These are phyloP conservation scores for Cymodocea nodosa DNA, from an alignment of 116 monocot species.

Conservation along the genomic window DNA sequence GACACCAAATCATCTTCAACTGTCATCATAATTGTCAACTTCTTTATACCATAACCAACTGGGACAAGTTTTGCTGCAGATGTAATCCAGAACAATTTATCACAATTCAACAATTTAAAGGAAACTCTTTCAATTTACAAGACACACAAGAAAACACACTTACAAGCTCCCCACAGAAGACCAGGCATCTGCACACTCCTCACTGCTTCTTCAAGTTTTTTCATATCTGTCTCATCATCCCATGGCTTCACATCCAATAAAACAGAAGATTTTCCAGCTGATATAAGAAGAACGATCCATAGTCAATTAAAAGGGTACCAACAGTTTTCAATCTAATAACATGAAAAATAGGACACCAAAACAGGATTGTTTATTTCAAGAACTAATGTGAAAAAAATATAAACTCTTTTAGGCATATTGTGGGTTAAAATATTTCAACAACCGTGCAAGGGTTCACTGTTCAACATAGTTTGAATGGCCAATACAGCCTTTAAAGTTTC, in stretches of 20 bases:
- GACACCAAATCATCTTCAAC: slow-evolving; percentile 64
- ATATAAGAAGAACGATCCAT: not conserved
- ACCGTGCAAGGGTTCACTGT: too few relatives aligned
- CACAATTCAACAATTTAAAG: not conserved
- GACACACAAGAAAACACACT: not conserved
- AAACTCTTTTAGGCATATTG: too few relatives aligned
- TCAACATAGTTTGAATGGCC: too few relatives aligned
- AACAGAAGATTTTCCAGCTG: slow-evolving; percentile 69
- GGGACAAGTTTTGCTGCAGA: slow-evolving; percentile 47
- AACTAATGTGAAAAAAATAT: too few relatives aligned
- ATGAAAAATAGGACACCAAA: too few relatives aligned
- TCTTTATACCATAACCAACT: slow-evolving; percentile 79
- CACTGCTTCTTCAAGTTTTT: slow-evolving; percentile 61
- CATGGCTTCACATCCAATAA: slow-evolving; percentile 82
- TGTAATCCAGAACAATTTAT: not conserved
- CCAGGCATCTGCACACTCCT: slow-evolving; percentile 43
- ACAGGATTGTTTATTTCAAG: too few relatives aligned
- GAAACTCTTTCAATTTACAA: not conserved
- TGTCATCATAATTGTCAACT: slow-evolving; percentile 62
- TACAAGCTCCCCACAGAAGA: slow-evolving; percentile 57
- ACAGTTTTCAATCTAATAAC: too few relatives aligned
- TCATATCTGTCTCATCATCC: slow-evolving; percentile 96
- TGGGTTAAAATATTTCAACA: too few relatives aligned
- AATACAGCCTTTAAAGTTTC: too few relatives aligned
- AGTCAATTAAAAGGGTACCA: too few relatives aligned